Conservation (phyloP, 192 early-diverging fungal genomes). For the Coemansia reversa region DNA sequence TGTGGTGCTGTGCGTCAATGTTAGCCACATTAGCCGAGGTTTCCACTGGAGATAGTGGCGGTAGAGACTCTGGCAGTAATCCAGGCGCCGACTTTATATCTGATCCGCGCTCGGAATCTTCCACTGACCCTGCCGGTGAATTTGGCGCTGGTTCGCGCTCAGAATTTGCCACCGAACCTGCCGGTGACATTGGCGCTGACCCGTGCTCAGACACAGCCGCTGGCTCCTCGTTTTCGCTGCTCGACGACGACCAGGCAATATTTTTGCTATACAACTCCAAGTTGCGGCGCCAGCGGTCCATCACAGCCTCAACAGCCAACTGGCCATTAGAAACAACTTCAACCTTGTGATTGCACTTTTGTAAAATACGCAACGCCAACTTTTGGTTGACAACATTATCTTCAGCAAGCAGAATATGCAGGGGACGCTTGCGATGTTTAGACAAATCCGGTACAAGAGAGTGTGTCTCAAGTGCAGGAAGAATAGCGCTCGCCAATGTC, state of each 20-base stretch:
- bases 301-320: constrained; percentile 73
- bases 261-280: constrained; percentile 30
- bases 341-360: constrained; percentile 75
- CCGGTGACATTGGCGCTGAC: constrained; percentile 12
- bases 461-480: constrained; percentile 71
- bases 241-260: constrained; percentile 16
- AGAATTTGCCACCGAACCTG: neutral
- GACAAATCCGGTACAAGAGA: constrained; percentile 62
- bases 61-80: neutral
- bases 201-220: constrained; percentile 3
- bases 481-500: constrained; percentile 67
- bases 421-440: constrained; percentile 59
- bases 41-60: neutral
- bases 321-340: constrained; percentile 77
- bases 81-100: too few species aligned
- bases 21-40: neutral
- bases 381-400: constrained; percentile 89
- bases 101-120: too few species aligned
- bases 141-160: constrained; percentile 3
- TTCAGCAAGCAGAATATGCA: constrained; percentile 79
- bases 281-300: constrained; percentile 51
- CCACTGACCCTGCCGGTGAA: constrained; percentile 13
- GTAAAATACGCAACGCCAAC: constrained; percentile 70
- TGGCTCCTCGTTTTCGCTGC: constrained; percentile 18
- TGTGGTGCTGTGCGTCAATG: neutral